Conservation (phyloP, 2,329 filamentous ascomycete species). For the Aspergillus jensenii region DNA sequence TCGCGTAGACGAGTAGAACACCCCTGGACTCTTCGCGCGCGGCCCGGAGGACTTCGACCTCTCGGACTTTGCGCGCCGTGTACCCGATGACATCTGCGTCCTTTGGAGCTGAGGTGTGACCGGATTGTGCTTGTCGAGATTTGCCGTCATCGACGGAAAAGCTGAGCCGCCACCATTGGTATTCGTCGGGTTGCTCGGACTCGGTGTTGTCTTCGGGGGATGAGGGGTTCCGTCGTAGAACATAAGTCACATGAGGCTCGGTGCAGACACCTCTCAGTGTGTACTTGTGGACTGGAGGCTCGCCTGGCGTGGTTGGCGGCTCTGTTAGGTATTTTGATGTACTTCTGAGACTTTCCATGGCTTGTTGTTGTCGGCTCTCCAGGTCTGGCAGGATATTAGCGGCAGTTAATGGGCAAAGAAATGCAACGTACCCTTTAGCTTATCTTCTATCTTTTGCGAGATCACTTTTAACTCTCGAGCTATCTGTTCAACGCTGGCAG, state of each 20-base stretch:
- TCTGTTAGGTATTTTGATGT: conserved; percentile 50
- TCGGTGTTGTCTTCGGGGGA: conserved; percentile 21
- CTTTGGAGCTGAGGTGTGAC: conserved; percentile 18
- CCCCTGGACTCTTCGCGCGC: conserved; percentile 53
- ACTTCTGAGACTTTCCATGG: conserved; percentile 41
- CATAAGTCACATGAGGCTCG: conserved; percentile 57
- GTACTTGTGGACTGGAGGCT: conserved; percentile 50
- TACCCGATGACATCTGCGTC: conserved; percentile 41
- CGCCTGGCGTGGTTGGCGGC: conserved; percentile 39
- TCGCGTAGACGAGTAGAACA: conserved; percentile 61
- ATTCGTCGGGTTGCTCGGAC: conserved; percentile 25
- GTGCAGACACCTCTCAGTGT: conserved; percentile 60
- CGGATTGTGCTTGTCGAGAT: conserved; percentile 30
- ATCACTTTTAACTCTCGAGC: conserved; percentile 35
- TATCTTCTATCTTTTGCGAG: conserved; percentile 41
- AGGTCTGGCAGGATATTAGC: conserved; percentile 35
- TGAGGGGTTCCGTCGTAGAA: conserved; percentile 44
- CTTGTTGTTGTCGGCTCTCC: conserved; percentile 42
- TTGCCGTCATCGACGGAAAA: conserved; percentile 48
- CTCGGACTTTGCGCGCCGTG: conserved; percentile 44
- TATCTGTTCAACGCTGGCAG: conserved; percentile 28
- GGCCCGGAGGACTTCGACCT: conserved; percentile 56
- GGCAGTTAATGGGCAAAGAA: not conserved
- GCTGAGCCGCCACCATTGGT: conserved; percentile 59
- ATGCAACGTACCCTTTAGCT: conserved; percentile 37